Conservation (phyloP, 2,329 filamentous ascomycete species). For the Clarireedia monteithiana region DNA sequence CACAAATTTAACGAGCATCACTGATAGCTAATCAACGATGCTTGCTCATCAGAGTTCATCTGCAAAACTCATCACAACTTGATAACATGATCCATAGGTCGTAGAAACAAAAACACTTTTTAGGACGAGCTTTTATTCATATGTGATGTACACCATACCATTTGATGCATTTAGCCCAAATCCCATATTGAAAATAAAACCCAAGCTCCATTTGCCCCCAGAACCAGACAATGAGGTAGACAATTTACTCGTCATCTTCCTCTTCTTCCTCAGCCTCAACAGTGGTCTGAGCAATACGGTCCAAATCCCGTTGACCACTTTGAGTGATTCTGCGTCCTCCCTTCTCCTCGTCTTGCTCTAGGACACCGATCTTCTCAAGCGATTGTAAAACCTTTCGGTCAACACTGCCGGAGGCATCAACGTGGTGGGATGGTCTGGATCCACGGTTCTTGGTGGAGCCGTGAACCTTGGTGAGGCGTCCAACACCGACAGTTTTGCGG, state of each 20-base stretch:
- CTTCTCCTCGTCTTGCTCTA: constrained; percentile 97
- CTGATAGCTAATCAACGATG: too few species aligned
- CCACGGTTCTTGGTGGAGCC: constrained; percentile 97
- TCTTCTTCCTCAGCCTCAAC: constrained; percentile 61
- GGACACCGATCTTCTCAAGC: constrained; percentile 97
- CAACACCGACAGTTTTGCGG: constrained; percentile 98
- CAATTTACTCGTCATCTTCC: constrained; percentile 58
- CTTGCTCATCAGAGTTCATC: too few species aligned
- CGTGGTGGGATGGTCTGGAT: constrained; percentile 83
- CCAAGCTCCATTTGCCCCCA: constrained; percentile 11
- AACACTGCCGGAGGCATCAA: constrained; percentile 88
- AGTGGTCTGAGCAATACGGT: constrained; percentile 82
- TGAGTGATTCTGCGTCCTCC: constrained; percentile 97
- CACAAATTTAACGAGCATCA: too few species aligned
- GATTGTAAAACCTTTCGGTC: constrained; percentile 97
- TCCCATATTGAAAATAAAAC: constrained; percentile 15
- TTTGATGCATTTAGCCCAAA: constrained; percentile 20
- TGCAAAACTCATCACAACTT: too few species aligned
- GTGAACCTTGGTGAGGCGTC: constrained; percentile 94
- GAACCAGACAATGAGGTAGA: constrained; percentile 6
- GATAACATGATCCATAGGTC: too few species aligned
- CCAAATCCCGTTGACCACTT: constrained; percentile 97
- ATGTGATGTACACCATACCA: constrained; percentile 1
- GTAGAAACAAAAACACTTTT: constrained; percentile 6
- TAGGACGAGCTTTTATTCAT: constrained; percentile 8